Evolutionary conservation across 208 protist genomes (phyloP).

Genomic region (Wallacemonas sp.): DNA sequence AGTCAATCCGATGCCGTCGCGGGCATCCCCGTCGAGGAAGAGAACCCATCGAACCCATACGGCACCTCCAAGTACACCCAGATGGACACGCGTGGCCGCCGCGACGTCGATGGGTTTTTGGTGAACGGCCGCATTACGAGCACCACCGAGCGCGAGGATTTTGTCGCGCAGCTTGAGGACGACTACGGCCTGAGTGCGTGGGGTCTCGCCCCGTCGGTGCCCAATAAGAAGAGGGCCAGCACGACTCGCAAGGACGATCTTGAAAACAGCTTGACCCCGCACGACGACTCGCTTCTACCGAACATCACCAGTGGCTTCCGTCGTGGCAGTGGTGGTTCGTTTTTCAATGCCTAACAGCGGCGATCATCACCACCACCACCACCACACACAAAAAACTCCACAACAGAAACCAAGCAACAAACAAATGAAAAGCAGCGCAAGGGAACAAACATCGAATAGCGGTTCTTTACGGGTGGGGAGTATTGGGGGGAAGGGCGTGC

Average conservation of each 20-base stretch:
- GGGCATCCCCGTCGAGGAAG: slow-evolving; percentile 5
- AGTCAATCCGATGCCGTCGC: neutral
- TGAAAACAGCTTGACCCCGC: slow-evolving; percentile 10
- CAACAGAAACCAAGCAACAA: too few species aligned
- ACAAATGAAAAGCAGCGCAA: too few species aligned
- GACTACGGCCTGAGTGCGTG: slow-evolving; percentile 8
- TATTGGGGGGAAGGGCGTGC: too few species aligned
- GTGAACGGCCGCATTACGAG: slow-evolving; percentile 16
- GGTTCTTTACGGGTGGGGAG: too few species aligned
- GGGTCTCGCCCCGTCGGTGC: neutral
- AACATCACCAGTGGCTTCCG: neutral
- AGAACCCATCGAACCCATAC: slow-evolving; percentile 8
- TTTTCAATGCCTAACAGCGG: neutral
- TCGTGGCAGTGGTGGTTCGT: neutral
- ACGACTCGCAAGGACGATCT: slow-evolving; percentile 5
- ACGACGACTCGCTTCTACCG: slow-evolving; percentile 13
- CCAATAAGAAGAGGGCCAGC: neutral
- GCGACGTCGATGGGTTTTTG: slow-evolving; percentile 25
- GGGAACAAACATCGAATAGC: too few species aligned
- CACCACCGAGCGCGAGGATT: neutral
- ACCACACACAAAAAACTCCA: too few species aligned
- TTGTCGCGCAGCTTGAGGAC: neutral
- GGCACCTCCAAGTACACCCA: slow-evolving; percentile 12
- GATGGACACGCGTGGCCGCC: slow-evolving; percentile 13
- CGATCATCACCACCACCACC: too few species aligned